Evolutionary conservation across 495 filamentous ascomycete species (phyloP).

Genomic region (Parmelia sp.): DNA sequence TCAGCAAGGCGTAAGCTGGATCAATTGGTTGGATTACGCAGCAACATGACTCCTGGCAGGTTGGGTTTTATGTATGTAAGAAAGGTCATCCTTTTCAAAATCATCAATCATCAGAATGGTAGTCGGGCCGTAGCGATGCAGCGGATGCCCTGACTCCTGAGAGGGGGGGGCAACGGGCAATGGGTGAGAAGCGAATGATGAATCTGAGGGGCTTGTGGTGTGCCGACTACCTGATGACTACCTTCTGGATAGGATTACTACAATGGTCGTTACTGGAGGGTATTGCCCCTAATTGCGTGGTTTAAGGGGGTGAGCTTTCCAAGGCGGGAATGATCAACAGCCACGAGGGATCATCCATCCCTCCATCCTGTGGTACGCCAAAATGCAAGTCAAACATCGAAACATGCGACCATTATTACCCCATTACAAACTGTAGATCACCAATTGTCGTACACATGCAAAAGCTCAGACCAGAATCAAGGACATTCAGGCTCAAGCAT

Average conservation of each 20-base stretch:
- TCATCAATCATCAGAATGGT: neutral
- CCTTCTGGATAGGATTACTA: neutral
- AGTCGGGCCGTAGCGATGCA: slow-evolving; percentile 5
- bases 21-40: neutral
- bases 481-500: neutral
- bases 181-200: neutral
- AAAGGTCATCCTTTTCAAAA: neutral
- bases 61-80: neutral
- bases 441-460: neutral
- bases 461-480: neutral
- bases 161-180: too few species aligned
- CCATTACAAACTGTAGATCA: neutral
- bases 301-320: neutral
- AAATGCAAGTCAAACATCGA: neutral
- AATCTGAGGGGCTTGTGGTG: neutral
- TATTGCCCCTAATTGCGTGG: neutral
- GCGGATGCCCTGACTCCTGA: neutral
- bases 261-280: neutral
- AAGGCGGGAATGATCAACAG: slow-evolving; percentile 6
- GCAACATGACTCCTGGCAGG: neutral
- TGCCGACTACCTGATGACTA: slow-evolving; percentile 4
- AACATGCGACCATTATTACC: slow-evolving; percentile 4
- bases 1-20: neutral
- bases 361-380: neutral
- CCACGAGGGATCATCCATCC: slow-evolving; percentile 9